Conservation (phyloP, 495 filamentous ascomycete genomes). For the Tuber umbilicatum region DNA sequence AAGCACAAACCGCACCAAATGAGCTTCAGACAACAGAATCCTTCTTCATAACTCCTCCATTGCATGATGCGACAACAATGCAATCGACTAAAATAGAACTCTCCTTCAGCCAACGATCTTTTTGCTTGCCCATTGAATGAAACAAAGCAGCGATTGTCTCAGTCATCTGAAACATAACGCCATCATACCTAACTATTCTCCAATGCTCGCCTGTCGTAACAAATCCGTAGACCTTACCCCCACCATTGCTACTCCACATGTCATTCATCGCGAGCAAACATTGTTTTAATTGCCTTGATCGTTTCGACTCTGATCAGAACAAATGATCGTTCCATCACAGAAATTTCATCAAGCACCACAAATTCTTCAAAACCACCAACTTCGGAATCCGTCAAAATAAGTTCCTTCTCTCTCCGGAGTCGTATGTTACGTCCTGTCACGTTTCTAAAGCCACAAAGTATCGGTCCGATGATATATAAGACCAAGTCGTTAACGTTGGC, state of each 20-base stretch:
- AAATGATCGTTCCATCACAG: too few relatives aligned
- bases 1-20: too few relatives aligned
- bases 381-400: slow-evolving; percentile 7
- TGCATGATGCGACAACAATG: too few relatives aligned
- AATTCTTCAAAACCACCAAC: slow-evolving; percentile 9
- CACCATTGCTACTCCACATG: slow-evolving; percentile 17
- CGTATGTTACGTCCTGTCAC: slow-evolving; percentile 5
- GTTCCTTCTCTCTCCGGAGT: slow-evolving; percentile 10
- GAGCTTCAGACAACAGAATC: too few relatives aligned
- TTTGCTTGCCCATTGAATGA: too few relatives aligned
- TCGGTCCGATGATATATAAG: not conserved
- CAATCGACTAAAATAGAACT: too few relatives aligned
- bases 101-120: too few relatives aligned
- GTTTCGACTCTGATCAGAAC: too few relatives aligned
- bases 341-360: slow-evolving; percentile 16
- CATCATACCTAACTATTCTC: slow-evolving; percentile 16
- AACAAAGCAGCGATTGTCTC: too few relatives aligned
- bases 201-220: slow-evolving; percentile 17
- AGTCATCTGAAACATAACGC: too few relatives aligned
- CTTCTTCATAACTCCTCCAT: too few relatives aligned
- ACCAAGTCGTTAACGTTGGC: slow-evolving; percentile 5
- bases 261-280: slow-evolving; percentile 21
- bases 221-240: slow-evolving; percentile 16
- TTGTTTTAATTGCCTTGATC: slow-evolving; percentile 5
- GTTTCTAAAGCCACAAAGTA: slow-evolving; percentile 1